These are phyloP conservation scores for Diplodia scrobiculata DNA, from an alignment of 2,329 filamentous ascomycete genomes.

Conservation along the genomic window DNA sequence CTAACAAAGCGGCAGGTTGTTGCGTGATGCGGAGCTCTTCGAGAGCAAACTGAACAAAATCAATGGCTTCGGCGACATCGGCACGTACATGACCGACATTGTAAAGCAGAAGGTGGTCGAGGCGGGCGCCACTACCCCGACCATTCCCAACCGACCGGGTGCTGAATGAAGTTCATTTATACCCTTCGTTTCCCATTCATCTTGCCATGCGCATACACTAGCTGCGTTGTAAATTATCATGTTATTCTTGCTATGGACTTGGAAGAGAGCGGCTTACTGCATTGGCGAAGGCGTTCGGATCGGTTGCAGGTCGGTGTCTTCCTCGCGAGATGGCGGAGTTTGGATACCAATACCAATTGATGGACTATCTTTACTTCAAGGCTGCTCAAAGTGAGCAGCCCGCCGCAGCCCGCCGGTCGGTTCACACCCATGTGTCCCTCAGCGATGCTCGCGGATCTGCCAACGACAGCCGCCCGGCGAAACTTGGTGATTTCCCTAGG, in stretches of 20 bases:
- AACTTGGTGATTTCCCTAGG: neutral
- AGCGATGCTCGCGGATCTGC: too few relatives aligned
- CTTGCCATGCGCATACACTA: neutral
- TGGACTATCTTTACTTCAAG: constrained; percentile 1
- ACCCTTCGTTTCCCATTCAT: neutral
- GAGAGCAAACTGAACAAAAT: constrained; percentile 71
- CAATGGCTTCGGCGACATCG: constrained; percentile 75
- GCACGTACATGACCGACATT: constrained; percentile 67
- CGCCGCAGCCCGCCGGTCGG: neutral
- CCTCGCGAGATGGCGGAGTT: neutral
- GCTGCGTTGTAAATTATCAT: constrained; percentile 3
- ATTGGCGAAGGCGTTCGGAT: constrained; percentile 25
- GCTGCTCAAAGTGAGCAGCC: neutral
- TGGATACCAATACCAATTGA: constrained; percentile 22
- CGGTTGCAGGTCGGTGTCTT: neutral
- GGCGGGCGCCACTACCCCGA: constrained; percentile 10
- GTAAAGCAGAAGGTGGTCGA: constrained; percentile 59
- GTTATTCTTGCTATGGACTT: constrained; percentile 1
- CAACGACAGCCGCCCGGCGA: too few relatives aligned
- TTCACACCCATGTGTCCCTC: neutral
- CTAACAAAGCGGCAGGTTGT: constrained; percentile 59
- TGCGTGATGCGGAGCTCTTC: constrained; percentile 74
- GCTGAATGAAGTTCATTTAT: constrained; percentile 18
- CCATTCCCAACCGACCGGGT: constrained; percentile 4
- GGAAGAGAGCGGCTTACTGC: constrained; percentile 12